Conservation (phyloP, 352 stramenopile species). For the Phytophthora pisi region DNA sequence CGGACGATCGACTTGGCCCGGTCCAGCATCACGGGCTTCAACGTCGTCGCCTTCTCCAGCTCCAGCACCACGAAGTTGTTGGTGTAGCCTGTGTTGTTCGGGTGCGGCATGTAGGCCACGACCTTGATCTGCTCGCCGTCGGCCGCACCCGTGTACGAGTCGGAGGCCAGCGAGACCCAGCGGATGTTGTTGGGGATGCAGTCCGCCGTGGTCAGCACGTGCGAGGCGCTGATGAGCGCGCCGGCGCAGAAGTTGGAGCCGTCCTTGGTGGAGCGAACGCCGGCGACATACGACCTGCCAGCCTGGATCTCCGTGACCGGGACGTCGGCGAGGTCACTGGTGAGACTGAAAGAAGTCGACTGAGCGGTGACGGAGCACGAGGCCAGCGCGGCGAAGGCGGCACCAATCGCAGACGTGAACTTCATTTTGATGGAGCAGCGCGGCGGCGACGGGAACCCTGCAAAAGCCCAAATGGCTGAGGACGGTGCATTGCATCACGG, state of each 20-base stretch:
- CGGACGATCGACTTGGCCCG: slow-evolving; percentile 37
- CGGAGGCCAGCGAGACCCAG: slow-evolving; percentile 58
- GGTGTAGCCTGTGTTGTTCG: slow-evolving; percentile 30
- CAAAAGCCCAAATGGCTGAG: slow-evolving; percentile 38
- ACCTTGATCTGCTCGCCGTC: slow-evolving; percentile 61
- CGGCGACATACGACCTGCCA: slow-evolving; percentile 46
- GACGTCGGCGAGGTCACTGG: slow-evolving; percentile 19
- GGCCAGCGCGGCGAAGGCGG: slow-evolving; percentile 5
- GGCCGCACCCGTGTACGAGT: slow-evolving; percentile 40
- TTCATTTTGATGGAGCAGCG: slow-evolving; percentile 22
- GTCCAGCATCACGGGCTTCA: slow-evolving; percentile 42
- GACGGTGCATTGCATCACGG: slow-evolving; percentile 14
- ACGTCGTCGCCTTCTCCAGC: slow-evolving; percentile 37
- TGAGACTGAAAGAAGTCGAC: slow-evolving; percentile 8
- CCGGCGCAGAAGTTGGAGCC: slow-evolving; percentile 37
- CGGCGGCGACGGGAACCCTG: slow-evolving; percentile 5
- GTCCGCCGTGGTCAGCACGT: slow-evolving; percentile 46
- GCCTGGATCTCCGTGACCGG: slow-evolving; percentile 33
- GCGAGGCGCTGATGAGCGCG: slow-evolving; percentile 50
- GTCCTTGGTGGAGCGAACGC: slow-evolving; percentile 35
- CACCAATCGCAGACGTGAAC: slow-evolving; percentile 16
- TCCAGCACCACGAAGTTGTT: slow-evolving; percentile 70
- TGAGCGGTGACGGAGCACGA: slow-evolving; percentile 14
- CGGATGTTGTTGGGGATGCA: slow-evolving; percentile 52
- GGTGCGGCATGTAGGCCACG: slow-evolving; percentile 46